Base-by-base conservation (phyloP, 305 asterid species). In the Fraxinus angustifolia region DNA sequence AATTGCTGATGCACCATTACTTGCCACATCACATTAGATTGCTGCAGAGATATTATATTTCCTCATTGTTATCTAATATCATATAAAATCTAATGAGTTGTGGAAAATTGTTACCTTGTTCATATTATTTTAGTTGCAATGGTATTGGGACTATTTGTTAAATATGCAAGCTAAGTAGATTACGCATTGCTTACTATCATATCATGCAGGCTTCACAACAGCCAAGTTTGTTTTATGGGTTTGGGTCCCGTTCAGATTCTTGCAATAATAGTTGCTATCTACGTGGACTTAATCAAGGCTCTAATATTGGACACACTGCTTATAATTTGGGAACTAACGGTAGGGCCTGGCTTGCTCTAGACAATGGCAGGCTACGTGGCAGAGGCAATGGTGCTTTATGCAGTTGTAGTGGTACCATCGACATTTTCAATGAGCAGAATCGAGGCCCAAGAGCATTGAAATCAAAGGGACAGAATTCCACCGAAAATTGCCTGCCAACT, bases 401-500 rank as follows among this genome's bases (percentile, higher is more conserved):
- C 78, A 76, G 73, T 34, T 82, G 84, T 68, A 67, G 60, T 77
- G 23, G 78, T 68, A 79, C 81, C 56, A 7, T 48, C 48, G 79
- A 76, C 36, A 76, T 76, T 76, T 30, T 76, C 21, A 77, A 34
- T 50, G 84, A 77, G 73, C 84, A 82, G 58, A 82, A 82, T 50
- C 81, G 84, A 77, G 83, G 83, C 60, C 83, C 83, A 58, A 80
- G 83, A 79, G 71, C 83, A 14, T 80, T 70, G 19, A 80, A 77
- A 65, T 34, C 84, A 12, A 77, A 70, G 81, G 38, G 78, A 40
- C 81, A 82, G 73, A 72, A 48, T 58, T 4, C 53, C 45, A 7
- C 26, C 42, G 81, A 70, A 36, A 70, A 53, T 82, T 67, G 23
- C 72, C 19, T 21, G 19, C 23, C 34, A 11, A 65, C 35, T 36